These are phyloP conservation scores for Papilionanthe hybrid DNA, from an alignment of 116 monocot genomes.

Conservation along the genomic window DNA sequence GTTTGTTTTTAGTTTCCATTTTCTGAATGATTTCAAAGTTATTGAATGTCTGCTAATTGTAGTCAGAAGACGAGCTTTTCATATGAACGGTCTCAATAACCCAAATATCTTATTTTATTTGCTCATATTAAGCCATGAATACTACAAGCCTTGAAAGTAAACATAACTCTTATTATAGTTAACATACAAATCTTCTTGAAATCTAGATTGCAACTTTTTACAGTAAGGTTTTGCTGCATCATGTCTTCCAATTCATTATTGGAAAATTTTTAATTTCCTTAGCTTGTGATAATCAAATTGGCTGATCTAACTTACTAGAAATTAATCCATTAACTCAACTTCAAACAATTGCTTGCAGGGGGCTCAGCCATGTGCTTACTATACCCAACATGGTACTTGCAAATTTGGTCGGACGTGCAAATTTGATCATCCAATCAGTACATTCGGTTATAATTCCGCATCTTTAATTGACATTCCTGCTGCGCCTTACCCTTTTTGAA, in stretches of 20 bases:
- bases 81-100: no score
- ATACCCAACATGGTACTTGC: slow-evolving; percentile 60
- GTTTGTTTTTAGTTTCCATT: no score
- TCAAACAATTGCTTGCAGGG: slow-evolving; percentile 37
- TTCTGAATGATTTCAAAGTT: no score
- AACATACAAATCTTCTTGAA: background rate
- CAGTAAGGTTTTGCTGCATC: no score
- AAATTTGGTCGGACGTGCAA: slow-evolving; percentile 79
- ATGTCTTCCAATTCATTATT: no score
- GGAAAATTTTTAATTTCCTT: background rate
- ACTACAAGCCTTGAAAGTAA: no score
- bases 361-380: slow-evolving; percentile 56
- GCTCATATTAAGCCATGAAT: background rate
- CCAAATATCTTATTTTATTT: no score
- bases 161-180: no score
- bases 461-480: slow-evolving; percentile 54
- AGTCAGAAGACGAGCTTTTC: no score
- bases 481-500: slow-evolving; percentile 38
- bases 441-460: background rate
- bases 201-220: background rate
- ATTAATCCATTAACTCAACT: background rate
- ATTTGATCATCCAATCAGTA: slow-evolving; percentile 71
- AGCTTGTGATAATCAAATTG: background rate
- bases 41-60: no score
- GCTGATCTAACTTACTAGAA: background rate